Evolutionary conservation across 768 basidiomycete genomes (phyloP), one percentile per base, ranked within the genome.

Genomic region (Mycena rosella): DNA sequence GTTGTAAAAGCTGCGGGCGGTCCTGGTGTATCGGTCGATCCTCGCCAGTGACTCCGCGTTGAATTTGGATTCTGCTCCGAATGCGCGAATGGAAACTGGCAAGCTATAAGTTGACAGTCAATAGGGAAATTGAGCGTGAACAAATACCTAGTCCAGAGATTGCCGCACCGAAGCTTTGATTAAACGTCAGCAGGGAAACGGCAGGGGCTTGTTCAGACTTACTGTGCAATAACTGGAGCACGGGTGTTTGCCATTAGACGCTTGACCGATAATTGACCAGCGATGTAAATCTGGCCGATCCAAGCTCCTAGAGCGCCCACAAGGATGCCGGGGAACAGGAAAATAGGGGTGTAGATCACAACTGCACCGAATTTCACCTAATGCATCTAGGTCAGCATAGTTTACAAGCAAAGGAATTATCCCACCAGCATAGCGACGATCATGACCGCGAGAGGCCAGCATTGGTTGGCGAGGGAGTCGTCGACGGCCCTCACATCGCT

Each of bases 31-130:
- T 51, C 77, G 76, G 71, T 87, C 81, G 34, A 86, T 82, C 5
- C 82, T 76, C 44, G 74, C 65, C 38, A 80, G 67, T 15, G 82
- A 78, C 64, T 83, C 76, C 60, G 26, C 30, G 63, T 60, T 78
- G 77, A 77, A 85, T 34, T 74, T 69, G 18, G 77, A 74, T 73
- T 86, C 78, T 14, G 84, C 84, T 5, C 82, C 82, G 67, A 84
- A 88, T 2, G 87, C 87, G 17, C 87, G 77, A 60, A 88, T 85
- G 2, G 84, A 74, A 36, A 69, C 36, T 38, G 17, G 42, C 8
- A 24, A 22, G 55, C 32, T 32, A 7, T 13, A 5, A 15, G 5
- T 47, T 3, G 26, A 14, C 13, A 2, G 36, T 13, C 18, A 42
- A 7, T 4, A 27, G 11, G 18, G 26, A 26, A 52, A 22, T 1